A percentile compares a stretch with the other conserved stretches of the same genome.
phyloP scores from a whole-genome alignment of 495 filamentous ascomycete genomes.

The Acidomyces sp. region DNA sequence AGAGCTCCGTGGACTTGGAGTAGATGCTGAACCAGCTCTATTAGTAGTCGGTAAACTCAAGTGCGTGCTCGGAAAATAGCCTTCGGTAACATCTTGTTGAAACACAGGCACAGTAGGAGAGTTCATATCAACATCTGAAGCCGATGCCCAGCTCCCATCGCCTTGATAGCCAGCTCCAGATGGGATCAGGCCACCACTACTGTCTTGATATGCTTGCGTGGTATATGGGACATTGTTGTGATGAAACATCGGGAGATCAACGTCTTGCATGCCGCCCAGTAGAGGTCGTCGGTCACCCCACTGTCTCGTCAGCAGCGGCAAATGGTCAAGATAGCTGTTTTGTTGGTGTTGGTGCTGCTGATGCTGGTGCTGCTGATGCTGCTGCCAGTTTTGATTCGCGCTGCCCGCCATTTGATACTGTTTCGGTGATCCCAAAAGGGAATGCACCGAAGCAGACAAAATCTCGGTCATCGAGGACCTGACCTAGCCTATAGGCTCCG shows the following conservation, averaged over 20 bases:
- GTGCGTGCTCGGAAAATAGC: neutral
- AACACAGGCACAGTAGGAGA: constrained; percentile 3
- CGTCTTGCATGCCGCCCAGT: constrained; percentile 12
- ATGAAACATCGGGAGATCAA: constrained; percentile 9
- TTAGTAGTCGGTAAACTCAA: neutral
- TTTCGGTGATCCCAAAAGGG: neutral
- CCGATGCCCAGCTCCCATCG: neutral
- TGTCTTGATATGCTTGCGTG: neutral
- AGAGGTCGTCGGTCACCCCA: constrained; percentile 1
- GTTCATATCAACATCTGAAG: constrained; percentile 1
- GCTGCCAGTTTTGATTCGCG: neutral
- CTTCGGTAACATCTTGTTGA: neutral
- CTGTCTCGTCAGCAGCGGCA: constrained; percentile 3
- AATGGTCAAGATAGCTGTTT: neutral
- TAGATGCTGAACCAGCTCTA: neutral
- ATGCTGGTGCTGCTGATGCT: neutral
- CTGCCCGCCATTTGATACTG: neutral
- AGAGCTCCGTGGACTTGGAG: constrained; percentile 7
- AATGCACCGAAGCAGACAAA: neutral
- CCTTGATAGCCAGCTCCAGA: neutral
- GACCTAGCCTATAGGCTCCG: neutral
- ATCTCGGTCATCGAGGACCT: constrained; percentile 1
- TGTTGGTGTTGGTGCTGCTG: too few species aligned
- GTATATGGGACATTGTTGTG: neutral
- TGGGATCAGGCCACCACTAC: neutral